Percentiles rank a stretch among this genome's conserved stretches.
These are phyloP conservation scores for Cryptosporidium sp. DNA, from an alignment of 169 alveolate genomes.

Conservation along the genomic window DNA sequence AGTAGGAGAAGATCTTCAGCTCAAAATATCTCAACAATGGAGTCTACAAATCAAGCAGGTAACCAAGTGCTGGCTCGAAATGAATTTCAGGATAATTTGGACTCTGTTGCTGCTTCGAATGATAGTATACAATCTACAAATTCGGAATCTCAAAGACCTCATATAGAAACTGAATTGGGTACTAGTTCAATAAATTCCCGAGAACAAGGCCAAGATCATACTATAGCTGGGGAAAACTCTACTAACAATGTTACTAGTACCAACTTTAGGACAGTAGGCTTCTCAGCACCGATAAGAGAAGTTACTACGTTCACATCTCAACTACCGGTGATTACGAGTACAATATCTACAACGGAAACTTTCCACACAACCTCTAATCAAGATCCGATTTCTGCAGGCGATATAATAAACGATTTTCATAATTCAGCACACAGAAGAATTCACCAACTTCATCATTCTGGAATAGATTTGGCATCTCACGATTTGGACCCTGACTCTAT, in stretches of 20 bases:
- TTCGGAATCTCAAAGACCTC: not conserved
- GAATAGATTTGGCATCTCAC: constrained; percentile 11
- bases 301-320: constrained; percentile 39
- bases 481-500: constrained; percentile 49
- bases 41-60: not conserved
- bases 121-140: not conserved
- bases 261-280: not conserved
- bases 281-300: constrained; percentile 23
- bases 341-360: constrained; percentile 30
- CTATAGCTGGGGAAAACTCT: not conserved
- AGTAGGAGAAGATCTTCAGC: constrained; percentile 79
- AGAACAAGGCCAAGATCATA: not conserved
- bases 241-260: not conserved
- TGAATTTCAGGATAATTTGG: not conserved
- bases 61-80: not conserved
- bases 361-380: not conserved
- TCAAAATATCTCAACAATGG: not conserved
- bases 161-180: not conserved
- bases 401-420: constrained; percentile 19
- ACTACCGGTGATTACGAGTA: constrained; percentile 41
- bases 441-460: constrained; percentile 51
- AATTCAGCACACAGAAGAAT: constrained; percentile 53
- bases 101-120: not conserved
- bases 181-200: not conserved
- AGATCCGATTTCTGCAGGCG: constrained; percentile 6